A percentile compares a stretch with the other conserved stretches of the same genome.
These are phyloP conservation scores for Nicotiana attenuata DNA, from an alignment of 257 asterid genomes.

Conservation along the genomic window DNA sequence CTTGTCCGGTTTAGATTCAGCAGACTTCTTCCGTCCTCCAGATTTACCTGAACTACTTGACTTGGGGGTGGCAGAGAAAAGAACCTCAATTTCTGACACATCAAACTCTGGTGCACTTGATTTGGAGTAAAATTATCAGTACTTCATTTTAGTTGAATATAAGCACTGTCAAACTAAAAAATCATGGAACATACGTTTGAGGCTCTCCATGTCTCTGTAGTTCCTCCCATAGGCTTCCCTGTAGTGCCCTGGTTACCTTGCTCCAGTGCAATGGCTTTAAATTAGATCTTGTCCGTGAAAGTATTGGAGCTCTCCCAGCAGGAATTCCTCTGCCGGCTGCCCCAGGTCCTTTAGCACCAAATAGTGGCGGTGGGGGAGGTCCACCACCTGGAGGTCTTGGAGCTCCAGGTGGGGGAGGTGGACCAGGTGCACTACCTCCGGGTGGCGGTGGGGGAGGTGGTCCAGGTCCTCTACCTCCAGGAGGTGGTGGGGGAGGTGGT, in stretches of 20 bases:
- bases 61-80: slow-evolving; percentile 91
- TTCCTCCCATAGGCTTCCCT: slow-evolving; percentile 99
- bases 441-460: slow-evolving; percentile 36
- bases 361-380: slow-evolving; percentile 40
- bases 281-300: slow-evolving; percentile 64
- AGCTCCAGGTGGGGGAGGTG: slow-evolving; percentile 43
- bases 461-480: slow-evolving; percentile 20
- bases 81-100: slow-evolving; percentile 85
- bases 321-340: slow-evolving; percentile 49
- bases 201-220: slow-evolving; percentile 84
- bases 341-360: slow-evolving; percentile 64
- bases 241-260: slow-evolving; percentile 91
- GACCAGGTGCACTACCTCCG: slow-evolving; percentile 29
- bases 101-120: slow-evolving; percentile 92
- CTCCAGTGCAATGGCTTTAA: slow-evolving; percentile 98
- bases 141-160: not conserved
- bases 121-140: slow-evolving; percentile 26
- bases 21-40: slow-evolving; percentile 73
- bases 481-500: slow-evolving; percentile 14
- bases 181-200: slow-evolving; percentile 52
- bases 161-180: not conserved
- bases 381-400: slow-evolving; percentile 42
- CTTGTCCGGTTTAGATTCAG: slow-evolving; percentile 85
- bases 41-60: slow-evolving; percentile 65
- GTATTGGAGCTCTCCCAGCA: slow-evolving; percentile 19